Conservation (phyloP, 1,284 basidiomycete genomes). For the Porphyrellus sp. region DNA sequence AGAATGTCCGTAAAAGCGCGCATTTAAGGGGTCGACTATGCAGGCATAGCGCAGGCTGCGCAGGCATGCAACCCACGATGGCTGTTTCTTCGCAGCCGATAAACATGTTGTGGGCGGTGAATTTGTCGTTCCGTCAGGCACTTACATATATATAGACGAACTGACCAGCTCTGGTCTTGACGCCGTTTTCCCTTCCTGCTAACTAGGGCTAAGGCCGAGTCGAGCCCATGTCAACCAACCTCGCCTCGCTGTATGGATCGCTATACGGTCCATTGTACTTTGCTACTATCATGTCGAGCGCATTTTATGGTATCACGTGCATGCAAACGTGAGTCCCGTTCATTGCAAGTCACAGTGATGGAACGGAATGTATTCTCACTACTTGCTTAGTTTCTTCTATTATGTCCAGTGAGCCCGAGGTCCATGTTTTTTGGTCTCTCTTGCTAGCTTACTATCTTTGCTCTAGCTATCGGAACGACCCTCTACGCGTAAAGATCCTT, state of each 20-base stretch:
- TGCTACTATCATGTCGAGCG: background rate
- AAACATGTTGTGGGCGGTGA: no score
- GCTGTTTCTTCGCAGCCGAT: no score
- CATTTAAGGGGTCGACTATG: no score
- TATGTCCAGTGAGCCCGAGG: background rate
- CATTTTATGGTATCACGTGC: background rate
- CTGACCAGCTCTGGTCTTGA: background rate
- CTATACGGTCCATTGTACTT: conserved; percentile 6
- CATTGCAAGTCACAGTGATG: background rate
- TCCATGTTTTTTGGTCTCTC: no score
- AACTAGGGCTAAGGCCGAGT: background rate
- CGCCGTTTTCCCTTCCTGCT: background rate
- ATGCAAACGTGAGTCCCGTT: conserved; percentile 17
- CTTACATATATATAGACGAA: no score
- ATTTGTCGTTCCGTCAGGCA: no score
- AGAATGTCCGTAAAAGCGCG: no score
- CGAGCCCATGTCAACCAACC: background rate
- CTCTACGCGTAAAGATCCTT: background rate
- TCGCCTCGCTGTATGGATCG: background rate
- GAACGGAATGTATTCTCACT: background rate
- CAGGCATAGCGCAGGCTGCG: no score
- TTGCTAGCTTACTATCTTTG: background rate
- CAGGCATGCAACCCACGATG: no score
- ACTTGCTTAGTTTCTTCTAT: background rate
- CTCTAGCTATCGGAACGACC: background rate